Evolutionary conservation across 2,329 filamentous ascomycete genomes (phyloP), one percentile per base, ranked within the genome.

Genomic region (Ilyonectria robusta): DNA sequence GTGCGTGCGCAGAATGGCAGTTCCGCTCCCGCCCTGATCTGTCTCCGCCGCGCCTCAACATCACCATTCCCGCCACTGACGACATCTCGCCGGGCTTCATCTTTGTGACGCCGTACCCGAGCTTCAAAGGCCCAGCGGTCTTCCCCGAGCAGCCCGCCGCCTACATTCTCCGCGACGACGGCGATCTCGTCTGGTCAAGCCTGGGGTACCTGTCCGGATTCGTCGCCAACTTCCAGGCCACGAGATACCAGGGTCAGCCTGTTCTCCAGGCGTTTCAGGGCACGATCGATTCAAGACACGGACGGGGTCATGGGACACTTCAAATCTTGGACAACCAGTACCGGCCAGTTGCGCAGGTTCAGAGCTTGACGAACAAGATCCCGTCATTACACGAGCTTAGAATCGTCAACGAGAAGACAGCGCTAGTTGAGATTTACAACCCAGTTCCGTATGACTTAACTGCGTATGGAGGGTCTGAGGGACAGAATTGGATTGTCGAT

Each of bases 141-240:
- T 83, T 83, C 0, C 85, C 86, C 2, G 80, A 81, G 23, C 87
- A 89, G 73, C 80, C 85, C 0, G 86, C 80, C 0, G 83, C 86
- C 0, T 89, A 89, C 74, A 89, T 89, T 69, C 84, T 87, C 67
- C 82, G 82, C 17, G 82, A 87, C 69, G 76, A 86, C 31, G 87
- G 87, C 0, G 86, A 88, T 58, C 79, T 89, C 0, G 80, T 89
- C 23, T 89, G 87, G 87, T 89, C 87, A 1, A 85, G 87, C 2
- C 85, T 86, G 57, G 83, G 82, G 4, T 84, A 85, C 70, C 85
- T 83, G 68, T 83, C 82, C 7, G 84, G 85, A 68, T 87, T 85
- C 83, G 77, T 83, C 1, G 82, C 83, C 64, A 88, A 88, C 70
- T 88, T 89, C 21, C 86, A 84, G 68, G 80, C 80, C 2, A 82